These are phyloP conservation scores for Pythium myriotylum DNA, from an alignment of 352 stramenopile genomes.

Conservation along the genomic window DNA sequence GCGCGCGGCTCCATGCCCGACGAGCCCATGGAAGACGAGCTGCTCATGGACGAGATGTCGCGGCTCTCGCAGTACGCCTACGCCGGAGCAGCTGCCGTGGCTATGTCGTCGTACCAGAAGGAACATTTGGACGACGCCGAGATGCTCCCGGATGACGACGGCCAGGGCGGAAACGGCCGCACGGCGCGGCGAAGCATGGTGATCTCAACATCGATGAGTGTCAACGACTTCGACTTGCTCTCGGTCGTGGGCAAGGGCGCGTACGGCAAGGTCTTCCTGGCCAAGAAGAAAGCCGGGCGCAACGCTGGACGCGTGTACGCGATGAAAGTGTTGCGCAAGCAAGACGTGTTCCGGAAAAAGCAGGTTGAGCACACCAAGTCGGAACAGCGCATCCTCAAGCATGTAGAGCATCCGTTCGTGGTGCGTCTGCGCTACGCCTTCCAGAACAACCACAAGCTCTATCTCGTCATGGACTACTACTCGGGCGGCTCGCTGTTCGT, in stretches of 20 bases:
- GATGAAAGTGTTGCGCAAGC: conserved; percentile 90
- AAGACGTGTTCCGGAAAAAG: conserved; percentile 86
- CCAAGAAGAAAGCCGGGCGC: conserved; percentile 73
- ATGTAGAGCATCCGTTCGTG: conserved; percentile 89
- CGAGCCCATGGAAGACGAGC: conserved; percentile 64
- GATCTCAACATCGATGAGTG: conserved; percentile 80
- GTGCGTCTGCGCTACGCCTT: conserved; percentile 87
- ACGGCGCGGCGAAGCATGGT: conserved; percentile 74
- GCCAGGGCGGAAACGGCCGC: conserved; percentile 29
- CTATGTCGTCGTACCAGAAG: conserved; percentile 48
- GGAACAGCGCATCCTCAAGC: conserved; percentile 87
- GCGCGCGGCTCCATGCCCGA: conserved; percentile 78
- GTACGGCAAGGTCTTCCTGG: conserved; percentile 87
- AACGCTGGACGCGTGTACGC: conserved; percentile 81
- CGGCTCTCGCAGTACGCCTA: conserved; percentile 74
- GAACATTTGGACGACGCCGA: conserved; percentile 78
- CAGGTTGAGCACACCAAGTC: conserved; percentile 89
- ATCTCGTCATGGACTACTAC: conserved; percentile 92
- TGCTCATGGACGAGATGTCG: conserved; percentile 79
- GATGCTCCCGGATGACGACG: conserved; percentile 52
- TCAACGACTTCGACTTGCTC: conserved; percentile 88
- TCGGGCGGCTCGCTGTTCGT: conserved; percentile 84
- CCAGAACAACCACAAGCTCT: conserved; percentile 88
- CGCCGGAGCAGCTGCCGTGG: conserved; percentile 50
- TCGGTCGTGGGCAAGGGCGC: conserved; percentile 87